Base-by-base conservation (phyloP, 768 basidiomycete species). In the Leccinellum rugosiceps region DNA sequence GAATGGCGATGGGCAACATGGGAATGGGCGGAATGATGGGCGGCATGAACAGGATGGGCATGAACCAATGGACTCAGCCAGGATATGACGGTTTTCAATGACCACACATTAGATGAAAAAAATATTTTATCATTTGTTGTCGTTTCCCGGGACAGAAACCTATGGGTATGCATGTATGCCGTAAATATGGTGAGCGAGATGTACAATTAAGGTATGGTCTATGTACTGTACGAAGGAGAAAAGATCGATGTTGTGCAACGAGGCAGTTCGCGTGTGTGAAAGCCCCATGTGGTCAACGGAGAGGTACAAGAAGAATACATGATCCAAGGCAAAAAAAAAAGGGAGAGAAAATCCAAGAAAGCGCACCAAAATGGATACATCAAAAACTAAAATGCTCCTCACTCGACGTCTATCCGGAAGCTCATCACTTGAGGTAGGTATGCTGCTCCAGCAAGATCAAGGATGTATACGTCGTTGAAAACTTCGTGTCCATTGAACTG, bases 351-450 rank as follows among this genome's bases (percentile, higher is more conserved):
- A 41, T 45, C 25, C 17, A 35, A 49, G 21, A 64, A 44, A 44
- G 19, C 30, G 49, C 23, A 53, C 45, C 21, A 17, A 8, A 23
- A 34, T 53, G 57, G n/a, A 48, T 50, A 46, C 53, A 34, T 19
- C 13, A 13, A 50, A 50, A 55, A 13, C 25, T 28, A 31, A 28
- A 45, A 32, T 35, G 25, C 53, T 55, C 43, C 34, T 68, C 52
- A 72, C 19, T 59, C 58, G 1, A 76, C 68, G 44, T 86, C 83
- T 64, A 90, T 80, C 31, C 75, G 77, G 66, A 87, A 88, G 70
- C 86, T 86, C 59, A 88, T 92, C 10, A 94, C 91, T 70, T 96
- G 94, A 0, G 94, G 92, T 21, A 96, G 75, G 73, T 95, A 97
- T 35, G 92, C 93, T 5, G 86, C 83, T 10, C 88, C 91, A 4